phyloP scores from a whole-genome alignment of 176 grass and related monocot species.

The Zizania latifolia region DNA sequence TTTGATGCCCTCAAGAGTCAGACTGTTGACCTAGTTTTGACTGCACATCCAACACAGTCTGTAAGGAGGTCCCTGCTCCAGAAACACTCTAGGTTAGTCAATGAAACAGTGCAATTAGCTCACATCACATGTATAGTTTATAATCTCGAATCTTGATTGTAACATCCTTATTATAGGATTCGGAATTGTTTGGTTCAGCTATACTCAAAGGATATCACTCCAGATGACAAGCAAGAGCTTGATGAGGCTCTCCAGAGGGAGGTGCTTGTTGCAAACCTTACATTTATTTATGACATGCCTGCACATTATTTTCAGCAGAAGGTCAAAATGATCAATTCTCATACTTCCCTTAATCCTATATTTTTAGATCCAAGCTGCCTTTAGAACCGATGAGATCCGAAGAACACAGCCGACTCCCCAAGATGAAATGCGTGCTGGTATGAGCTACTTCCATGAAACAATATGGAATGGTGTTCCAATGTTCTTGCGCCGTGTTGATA shows the following conservation, averaged over 20 bases:
- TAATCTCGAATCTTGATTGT: not conserved
- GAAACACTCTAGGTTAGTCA: constrained; percentile 63
- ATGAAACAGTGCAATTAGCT: not conserved
- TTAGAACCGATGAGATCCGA: constrained; percentile 86
- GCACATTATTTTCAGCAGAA: not conserved
- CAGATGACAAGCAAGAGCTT: constrained; percentile 81
- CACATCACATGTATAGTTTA: not conserved
- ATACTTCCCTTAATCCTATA: not conserved
- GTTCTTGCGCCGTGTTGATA: constrained; percentile 73
- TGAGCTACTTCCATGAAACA: constrained; percentile 86
- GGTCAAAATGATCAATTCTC: constrained; percentile 4
- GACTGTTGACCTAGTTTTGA: constrained; percentile 70
- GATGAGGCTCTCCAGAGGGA: constrained; percentile 83
- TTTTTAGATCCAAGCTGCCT: constrained; percentile 81
- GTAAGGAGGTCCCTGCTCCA: constrained; percentile 68
- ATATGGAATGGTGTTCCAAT: constrained; percentile 90
- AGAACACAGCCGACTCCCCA: constrained; percentile 76
- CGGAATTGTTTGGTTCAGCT: constrained; percentile 65
- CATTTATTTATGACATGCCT: not conserved
- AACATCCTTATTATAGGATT: constrained; percentile 41
- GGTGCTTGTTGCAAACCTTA: constrained; percentile 24
- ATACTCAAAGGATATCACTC: constrained; percentile 67
- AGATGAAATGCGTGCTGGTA: constrained; percentile 81
- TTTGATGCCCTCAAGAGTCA: constrained; percentile 77
- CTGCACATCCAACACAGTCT: constrained; percentile 74